phyloP scores from a whole-genome alignment of 2,329 filamentous ascomycete genomes.

The Calonectria crousiana region DNA sequence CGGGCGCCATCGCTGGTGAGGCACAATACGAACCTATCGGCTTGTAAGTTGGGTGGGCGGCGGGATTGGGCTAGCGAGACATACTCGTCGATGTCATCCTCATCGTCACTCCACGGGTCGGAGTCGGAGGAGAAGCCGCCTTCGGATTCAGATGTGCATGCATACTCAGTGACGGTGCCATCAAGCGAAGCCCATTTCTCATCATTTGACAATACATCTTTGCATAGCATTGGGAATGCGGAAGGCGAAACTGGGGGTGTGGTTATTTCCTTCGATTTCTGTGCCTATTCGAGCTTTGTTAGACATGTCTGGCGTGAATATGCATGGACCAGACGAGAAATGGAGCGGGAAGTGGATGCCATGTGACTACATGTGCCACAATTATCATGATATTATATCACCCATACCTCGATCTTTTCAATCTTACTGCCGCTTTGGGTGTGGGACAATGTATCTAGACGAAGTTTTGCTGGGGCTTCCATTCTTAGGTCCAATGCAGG shows the following conservation, averaged over 20 bases:
- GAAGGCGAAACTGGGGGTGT: background rate
- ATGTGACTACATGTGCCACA: background rate
- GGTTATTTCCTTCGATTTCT: background rate
- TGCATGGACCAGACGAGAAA: background rate
- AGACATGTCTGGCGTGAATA: background rate
- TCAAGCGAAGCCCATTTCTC: constrained; percentile 16
- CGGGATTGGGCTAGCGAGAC: background rate
- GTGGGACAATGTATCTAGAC: background rate
- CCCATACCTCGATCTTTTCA: background rate
- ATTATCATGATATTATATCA: background rate
- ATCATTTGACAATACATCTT: constrained; percentile 2
- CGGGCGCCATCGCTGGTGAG: constrained; percentile 27
- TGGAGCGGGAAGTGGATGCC: background rate
- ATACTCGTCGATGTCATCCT: constrained; percentile 40
- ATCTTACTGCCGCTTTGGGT: background rate
- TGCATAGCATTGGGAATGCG: constrained; percentile 19
- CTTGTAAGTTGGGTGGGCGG: background rate
- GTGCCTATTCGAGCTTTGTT: background rate
- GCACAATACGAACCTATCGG: constrained; percentile 29
- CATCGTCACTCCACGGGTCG: constrained; percentile 36
- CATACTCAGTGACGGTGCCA: constrained; percentile 23
- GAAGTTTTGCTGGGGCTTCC: background rate
- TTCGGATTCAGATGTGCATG: constrained; percentile 39
- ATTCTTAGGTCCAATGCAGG: background rate
- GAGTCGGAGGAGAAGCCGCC: constrained; percentile 33